Base-by-base conservation (phyloP, 1,284 basidiomycete species). In the Sphagnurus paluster region DNA sequence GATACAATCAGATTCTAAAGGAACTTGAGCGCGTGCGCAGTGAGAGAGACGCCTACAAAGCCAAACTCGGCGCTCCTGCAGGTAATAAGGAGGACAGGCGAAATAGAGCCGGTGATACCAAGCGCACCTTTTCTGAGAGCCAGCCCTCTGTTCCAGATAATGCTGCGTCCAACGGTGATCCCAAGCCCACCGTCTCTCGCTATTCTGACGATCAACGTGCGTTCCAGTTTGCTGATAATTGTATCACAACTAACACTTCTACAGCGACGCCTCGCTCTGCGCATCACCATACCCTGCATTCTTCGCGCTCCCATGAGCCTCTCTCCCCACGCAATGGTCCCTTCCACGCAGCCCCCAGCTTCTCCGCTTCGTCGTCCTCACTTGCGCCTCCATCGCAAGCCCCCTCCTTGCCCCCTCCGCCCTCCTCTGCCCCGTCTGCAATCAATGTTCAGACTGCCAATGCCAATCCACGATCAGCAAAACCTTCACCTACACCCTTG, bases 11-110 rank as follows among this genome's bases (percentile, higher is more conserved):
- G 49, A 78, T 87, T 43, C 70, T 87, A 62, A 88, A 86, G 67
- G 87, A 91, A 54, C 71, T 90, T 34, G 91, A 93, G 53, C 80
- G 92, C 35, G 78, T 94, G 43, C 77, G 91, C 13, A 71, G 72
- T 16, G 91, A 93, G 61, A 77, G 91, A n/a, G 91, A 93, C 58
- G 63, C 71, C 3, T 84, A 79, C 61, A 83, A 79, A 57, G 53
- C 62, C 38, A 76, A 73, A 50, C 62, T 86, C 5, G 64, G 71
- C 24, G 44, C 61, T 68, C 34, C 61, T 73, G 45, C 49, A 8
- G 37, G 52, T 17, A 58, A 44, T 41, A 56, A 51, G 30, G 56
- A 50, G 21, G 66, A 62, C 19, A 68, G 60, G 39, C 58, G 57
- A 32, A 53, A 68, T 48, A 57, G 61, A 49, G 46, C 48, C 24